A percentile compares a stretch with the other conserved stretches of the same genome.
Conservation (phyloP, 2,329 filamentous ascomycete genomes). For the Arachnopeziza araneosa region DNA sequence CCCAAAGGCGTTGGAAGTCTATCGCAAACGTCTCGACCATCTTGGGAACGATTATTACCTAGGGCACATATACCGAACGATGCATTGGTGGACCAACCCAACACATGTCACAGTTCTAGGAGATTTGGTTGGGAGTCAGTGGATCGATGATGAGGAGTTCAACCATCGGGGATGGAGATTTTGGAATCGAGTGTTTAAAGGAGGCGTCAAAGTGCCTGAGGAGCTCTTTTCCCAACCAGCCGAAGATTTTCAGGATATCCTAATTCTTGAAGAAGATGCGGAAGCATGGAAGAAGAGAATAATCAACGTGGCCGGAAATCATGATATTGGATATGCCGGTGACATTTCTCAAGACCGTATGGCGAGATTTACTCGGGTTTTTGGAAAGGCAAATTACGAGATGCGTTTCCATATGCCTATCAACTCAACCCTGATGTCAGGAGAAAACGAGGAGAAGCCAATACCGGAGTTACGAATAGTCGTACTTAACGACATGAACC, state of each 20-base stretch:
- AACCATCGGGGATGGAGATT: slow-evolving; percentile 64
- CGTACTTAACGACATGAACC: slow-evolving; percentile 86
- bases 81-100: slow-evolving; percentile 78
- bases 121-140: slow-evolving; percentile 90
- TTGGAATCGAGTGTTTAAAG: slow-evolving; percentile 76
- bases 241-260: slow-evolving; percentile 32
- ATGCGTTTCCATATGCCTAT: slow-evolving; percentile 61
- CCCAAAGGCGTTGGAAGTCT: slow-evolving; percentile 57
- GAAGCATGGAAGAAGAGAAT: slow-evolving; percentile 66
- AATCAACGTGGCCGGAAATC: slow-evolving; percentile 90
- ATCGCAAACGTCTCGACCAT: slow-evolving; percentile 78
- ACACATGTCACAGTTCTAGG: slow-evolving; percentile 87
- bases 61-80: slow-evolving; percentile 80
- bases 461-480: slow-evolving; percentile 72
- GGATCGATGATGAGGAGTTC: slow-evolving; percentile 86
- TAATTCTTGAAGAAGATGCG: slow-evolving; percentile 36
- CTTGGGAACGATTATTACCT: slow-evolving; percentile 94
- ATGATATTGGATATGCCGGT: slow-evolving; percentile 93
- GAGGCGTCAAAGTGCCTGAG: slow-evolving; percentile 57
- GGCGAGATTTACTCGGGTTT: slow-evolving; percentile 73
- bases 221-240: slow-evolving; percentile 45
- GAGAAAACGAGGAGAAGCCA: slow-evolving; percentile 41
- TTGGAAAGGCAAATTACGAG: slow-evolving; percentile 89
- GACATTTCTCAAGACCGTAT: slow-evolving; percentile 76
- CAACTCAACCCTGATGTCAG: slow-evolving; percentile 31